Evolutionary conservation across 768 basidiomycete genomes (phyloP).

Genomic region (Russula dissimulans): DNA sequence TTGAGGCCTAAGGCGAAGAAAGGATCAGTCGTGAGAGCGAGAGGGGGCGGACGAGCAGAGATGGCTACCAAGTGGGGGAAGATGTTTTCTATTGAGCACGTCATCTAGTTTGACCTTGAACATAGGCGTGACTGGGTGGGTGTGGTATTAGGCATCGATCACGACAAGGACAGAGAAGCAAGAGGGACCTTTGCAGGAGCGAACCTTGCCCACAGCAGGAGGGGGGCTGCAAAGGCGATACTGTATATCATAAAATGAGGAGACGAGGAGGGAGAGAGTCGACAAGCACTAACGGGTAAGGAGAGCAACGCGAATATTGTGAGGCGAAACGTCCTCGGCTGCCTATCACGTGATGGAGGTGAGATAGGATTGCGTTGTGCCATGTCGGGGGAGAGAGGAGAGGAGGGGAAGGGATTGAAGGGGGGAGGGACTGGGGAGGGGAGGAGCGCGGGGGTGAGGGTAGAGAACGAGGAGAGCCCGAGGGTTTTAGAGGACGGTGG

Average conservation of each 20-base stretch:
- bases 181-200: constrained; percentile 46
- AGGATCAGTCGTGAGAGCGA: background rate
- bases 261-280: background rate
- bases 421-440: background rate
- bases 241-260: constrained; percentile 19
- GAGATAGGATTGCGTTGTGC: background rate
- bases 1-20: constrained; percentile 27
- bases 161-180: background rate
- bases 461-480: background rate
- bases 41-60: background rate
- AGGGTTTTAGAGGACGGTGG: constrained; percentile 14
- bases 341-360: constrained; percentile 17
- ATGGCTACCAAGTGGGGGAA: constrained; percentile 59
- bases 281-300: constrained; percentile 31
- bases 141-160: too few species aligned
- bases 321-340: constrained; percentile 29
- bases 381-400: constrained; percentile 1
- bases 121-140: constrained; percentile 42
- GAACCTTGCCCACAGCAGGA: constrained; percentile 56
- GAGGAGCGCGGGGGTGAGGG: background rate
- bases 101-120: constrained; percentile 64
- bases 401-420: background rate
- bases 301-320: constrained; percentile 29
- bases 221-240: constrained; percentile 58
- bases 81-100: constrained; percentile 63